Evolutionary conservation across 1,284 basidiomycete genomes (phyloP).

Genomic region (Pisolithus thermaeus): DNA sequence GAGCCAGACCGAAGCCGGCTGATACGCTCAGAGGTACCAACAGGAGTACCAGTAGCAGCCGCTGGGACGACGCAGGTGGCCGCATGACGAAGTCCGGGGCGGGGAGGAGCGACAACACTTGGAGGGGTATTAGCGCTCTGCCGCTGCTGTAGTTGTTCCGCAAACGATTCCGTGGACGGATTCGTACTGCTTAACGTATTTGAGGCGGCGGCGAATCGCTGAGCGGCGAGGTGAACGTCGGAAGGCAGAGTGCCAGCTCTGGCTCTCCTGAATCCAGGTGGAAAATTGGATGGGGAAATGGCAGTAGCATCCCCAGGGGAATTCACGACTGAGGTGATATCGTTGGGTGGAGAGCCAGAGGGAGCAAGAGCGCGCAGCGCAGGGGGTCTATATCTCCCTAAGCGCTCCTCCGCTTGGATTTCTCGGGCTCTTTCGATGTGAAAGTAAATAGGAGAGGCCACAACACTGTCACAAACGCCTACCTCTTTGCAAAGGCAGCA

Average conservation of each 20-base stretch:
- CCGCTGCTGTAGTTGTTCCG: constrained; percentile 50
- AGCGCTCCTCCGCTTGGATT: constrained; percentile 68
- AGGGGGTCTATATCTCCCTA: constrained; percentile 72
- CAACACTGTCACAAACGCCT: constrained; percentile 9
- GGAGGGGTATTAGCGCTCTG: constrained; percentile 41
- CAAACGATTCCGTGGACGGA: constrained; percentile 58
- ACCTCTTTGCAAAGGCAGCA: constrained; percentile 85
- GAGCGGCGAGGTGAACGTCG: constrained; percentile 80
- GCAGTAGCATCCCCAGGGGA: constrained; percentile 52
- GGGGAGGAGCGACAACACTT: constrained; percentile 40
- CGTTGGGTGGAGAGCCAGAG: constrained; percentile 68
- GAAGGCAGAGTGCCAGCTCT: constrained; percentile 86
- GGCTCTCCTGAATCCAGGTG: constrained; percentile 76
- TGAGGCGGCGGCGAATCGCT: constrained; percentile 70
- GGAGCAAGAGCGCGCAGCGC: constrained; percentile 68
- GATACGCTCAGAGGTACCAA: constrained; percentile 57
- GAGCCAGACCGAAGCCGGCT: constrained; percentile 88
- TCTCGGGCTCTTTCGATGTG: constrained; percentile 62
- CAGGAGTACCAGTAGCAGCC: constrained; percentile 55
- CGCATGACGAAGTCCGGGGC: constrained; percentile 76
- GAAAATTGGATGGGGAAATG: constrained; percentile 66
- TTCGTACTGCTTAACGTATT: constrained; percentile 48
- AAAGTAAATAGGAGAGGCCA: constrained; percentile 12
- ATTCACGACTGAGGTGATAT: constrained; percentile 46
- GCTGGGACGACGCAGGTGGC: constrained; percentile 39